These are phyloP conservation scores for Cyberlindnera xishuangbannaensis DNA, from an alignment of 805 yeast genomes.

Conservation along the genomic window DNA sequence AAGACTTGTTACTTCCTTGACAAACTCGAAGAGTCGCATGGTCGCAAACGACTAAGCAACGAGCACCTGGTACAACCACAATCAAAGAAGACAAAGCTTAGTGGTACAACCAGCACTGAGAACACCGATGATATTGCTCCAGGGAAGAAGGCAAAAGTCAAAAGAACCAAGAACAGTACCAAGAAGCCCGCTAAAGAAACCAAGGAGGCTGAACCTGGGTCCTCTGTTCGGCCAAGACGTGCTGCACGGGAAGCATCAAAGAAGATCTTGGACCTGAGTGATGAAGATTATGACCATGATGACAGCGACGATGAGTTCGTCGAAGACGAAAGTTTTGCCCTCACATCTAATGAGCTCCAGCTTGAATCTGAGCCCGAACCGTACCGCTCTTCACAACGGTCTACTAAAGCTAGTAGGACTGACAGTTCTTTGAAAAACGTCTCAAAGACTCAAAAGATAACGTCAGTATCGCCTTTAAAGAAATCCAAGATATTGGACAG, in stretches of 20 bases:
- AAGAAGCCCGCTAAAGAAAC: background rate
- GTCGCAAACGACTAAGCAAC: slow-evolving; percentile 4
- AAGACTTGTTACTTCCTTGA: slow-evolving; percentile 32
- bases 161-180: too few relatives aligned
- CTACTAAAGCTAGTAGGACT: slow-evolving; percentile 4
- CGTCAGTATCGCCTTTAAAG: slow-evolving; percentile 10
- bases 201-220: slow-evolving; percentile 2
- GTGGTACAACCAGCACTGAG: slow-evolving; percentile 1
- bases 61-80: background rate
- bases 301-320: slow-evolving; percentile 1
- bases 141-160: too few relatives aligned
- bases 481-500: slow-evolving; percentile 21
- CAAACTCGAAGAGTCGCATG: background rate
- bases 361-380: slow-evolving; percentile 17
- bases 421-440: too few relatives aligned
- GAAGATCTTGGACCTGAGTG: slow-evolving; percentile 9
- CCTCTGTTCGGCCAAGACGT: slow-evolving; percentile 10
- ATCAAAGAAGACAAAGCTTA: slow-evolving; percentile 5
- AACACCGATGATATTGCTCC: too few relatives aligned
- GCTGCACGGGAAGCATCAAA: slow-evolving; percentile 10
- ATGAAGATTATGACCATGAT: too few relatives aligned
- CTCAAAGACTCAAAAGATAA: slow-evolving; percentile 2
- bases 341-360: slow-evolving; percentile 18
- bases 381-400: slow-evolving; percentile 6
- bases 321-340: slow-evolving; percentile 20